Base-by-base conservation (phyloP, 192 early-diverging fungal species). In the Linnemannia schmuckeri region DNA sequence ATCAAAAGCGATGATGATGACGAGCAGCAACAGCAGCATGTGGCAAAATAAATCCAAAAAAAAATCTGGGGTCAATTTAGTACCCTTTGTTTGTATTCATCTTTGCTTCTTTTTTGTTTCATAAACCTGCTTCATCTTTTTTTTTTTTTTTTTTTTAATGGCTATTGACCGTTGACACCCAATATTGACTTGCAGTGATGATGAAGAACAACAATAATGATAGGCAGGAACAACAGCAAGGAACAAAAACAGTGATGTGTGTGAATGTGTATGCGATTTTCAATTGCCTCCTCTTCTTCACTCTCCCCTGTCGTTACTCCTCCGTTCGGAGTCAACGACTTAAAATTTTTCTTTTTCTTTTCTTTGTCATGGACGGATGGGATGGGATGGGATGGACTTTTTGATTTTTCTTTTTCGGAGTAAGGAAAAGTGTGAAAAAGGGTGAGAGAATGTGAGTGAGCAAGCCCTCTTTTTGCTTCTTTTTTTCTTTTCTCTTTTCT, bases 341-440 rank as follows among this genome's bases (percentile, higher is more conserved):
- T 20, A 52, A 52, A 20, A 52, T 22, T 22, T 52, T 52, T 52
- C 49, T 52, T 52, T 52, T 52, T 5, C 4, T 47, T 10, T 47
- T 13, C 2, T 13, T 49, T 49, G 47, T 52, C 49, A 18, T 52
- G 49, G 49, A 37, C 37, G 1, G 37, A 52, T 52, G 15, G 20
- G 3, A 52, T 52, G 49, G 15, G 4, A 49, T 49, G 10, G 18
- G 13, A 49, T 49, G 47, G 13, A 13, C 46, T 42, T 47, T 49
- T 49, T 49, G 10, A 49, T 49, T 49, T 49, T 63, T 63, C 22
- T 13, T 66, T 9, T 73, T 73, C 44, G 72, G 72, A 73, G 72
- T 73, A 9, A 49, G 37, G 72, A 17, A 24, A 33, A 33, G 13
- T 66, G 61, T 52, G 49, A 52, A 12, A 66, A 10, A 12, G 27